Base-by-base conservation (phyloP, 495 filamentous ascomycete genomes). In the Talaromyces wortmannii region DNA sequence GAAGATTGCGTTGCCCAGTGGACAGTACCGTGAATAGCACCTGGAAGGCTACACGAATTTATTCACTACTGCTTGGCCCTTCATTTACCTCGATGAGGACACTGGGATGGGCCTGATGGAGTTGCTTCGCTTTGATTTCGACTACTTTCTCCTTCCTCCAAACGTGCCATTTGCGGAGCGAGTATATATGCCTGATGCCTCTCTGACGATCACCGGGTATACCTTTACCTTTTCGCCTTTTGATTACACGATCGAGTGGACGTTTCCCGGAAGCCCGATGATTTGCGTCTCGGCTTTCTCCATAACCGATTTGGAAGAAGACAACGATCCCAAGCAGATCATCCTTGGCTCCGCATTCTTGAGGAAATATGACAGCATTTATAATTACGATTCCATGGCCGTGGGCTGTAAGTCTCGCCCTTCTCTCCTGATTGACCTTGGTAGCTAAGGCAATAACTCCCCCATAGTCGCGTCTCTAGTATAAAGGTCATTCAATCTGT, bases 141-240 rank as follows among this genome's bases (percentile, higher is more conserved):
- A 50, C 31, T 30, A 50, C 12, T 50, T 36, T 31, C 17, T 50
- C 17, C 48, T 50, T n/a, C 48, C 48, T 50, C 48, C 48, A 36
- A 50, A 36, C 32, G 48, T 50, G 11, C 48, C 48, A 12, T 50
- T 18, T 50, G 48, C 17, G 29, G 48, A 50, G 15, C 48, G 48
- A 50, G 17, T 36, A 50, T 36, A 50, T 50, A 50, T 50, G 48
- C 48, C 48, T 15, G 48, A 50, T 31, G 48, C 32, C 18, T 31
- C 48, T 50, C 48, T 50, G 23, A 50, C 48, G 6, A 50, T 50
- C n/a, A 30, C 48, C 48, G 48, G 48, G 48, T 30, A 50, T 50
- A 36, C 48, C 31, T 50, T 50, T 50, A 50, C 17, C 31, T 12
- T 50, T 50, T 50, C 48, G 31, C 48, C 48, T 50, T 50, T 31